These are phyloP conservation scores for Cyberlindnera samutprakarnensis DNA, from an alignment of 805 yeast species.

Conservation along the genomic window DNA sequence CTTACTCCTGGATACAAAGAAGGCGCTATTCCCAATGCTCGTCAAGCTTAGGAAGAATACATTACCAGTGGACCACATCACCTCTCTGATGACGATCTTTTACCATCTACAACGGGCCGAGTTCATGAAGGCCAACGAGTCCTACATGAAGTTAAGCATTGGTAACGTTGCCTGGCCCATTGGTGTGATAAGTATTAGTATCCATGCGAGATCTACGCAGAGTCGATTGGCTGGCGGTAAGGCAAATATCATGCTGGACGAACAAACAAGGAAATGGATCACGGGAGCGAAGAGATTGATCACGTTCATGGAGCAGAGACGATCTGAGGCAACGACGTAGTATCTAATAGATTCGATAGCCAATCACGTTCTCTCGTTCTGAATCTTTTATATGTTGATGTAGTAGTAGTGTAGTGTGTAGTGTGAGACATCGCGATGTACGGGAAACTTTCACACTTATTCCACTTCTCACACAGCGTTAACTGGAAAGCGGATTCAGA, in stretches of 20 bases:
- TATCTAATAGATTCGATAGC: no score
- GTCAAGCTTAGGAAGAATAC: conserved; percentile 41
- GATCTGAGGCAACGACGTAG: no score
- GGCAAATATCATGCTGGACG: conserved; percentile 77
- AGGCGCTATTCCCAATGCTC: conserved; percentile 42
- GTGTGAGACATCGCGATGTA: no score
- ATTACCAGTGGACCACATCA: conserved; percentile 34
- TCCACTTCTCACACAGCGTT: no score
- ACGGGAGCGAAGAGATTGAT: conserved; percentile 66
- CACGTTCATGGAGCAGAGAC: conserved; percentile 42
- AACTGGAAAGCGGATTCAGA: no score
- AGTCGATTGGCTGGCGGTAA: conserved; percentile 46
- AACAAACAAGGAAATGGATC: conserved; percentile 68
- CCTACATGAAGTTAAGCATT: conserved; percentile 67
- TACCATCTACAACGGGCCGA: conserved; percentile 50
- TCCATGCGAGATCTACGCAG: conserved; percentile 66
- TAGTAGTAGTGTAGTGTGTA: no score
- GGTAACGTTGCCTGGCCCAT: conserved; percentile 94
- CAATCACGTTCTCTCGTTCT: no score
- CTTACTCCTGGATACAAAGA: conserved; percentile 39
- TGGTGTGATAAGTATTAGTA: conserved; percentile 73
- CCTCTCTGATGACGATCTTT: conserved; percentile 52
- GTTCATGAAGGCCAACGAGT: conserved; percentile 49
- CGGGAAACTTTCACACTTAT: no score
- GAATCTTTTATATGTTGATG: no score